Percentiles rank a stretch among this genome's conserved stretches.
Conservation (phyloP, 1,284 basidiomycete species). For the Cryptococcus sp. region DNA sequence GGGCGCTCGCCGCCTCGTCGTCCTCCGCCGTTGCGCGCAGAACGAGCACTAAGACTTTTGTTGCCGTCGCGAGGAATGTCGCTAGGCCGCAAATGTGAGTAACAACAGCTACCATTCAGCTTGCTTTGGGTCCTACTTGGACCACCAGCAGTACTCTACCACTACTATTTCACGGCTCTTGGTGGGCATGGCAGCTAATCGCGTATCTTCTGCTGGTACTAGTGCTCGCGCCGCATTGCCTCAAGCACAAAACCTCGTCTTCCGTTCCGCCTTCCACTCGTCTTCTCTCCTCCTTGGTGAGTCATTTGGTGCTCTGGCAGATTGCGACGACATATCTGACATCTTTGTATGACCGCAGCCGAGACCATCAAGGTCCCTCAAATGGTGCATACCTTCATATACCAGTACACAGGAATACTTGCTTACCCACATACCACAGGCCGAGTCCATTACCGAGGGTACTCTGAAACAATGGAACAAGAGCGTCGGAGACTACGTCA, state of each 20-base stretch:
- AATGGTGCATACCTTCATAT: conserved; percentile 61
- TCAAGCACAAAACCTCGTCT: conserved; percentile 15
- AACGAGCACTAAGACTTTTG: conserved; percentile 9
- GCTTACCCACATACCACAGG: conserved; percentile 48
- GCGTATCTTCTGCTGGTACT: not conserved
- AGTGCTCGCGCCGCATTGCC: conserved; percentile 13
- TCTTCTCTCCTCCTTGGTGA: conserved; percentile 42
- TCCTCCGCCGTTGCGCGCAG: conserved; percentile 17
- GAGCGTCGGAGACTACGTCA: conserved; percentile 87
- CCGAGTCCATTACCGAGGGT: conserved; percentile 97
- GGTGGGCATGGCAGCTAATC: not conserved
- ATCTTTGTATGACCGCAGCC: conserved; percentile 17
- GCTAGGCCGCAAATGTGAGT: conserved; percentile 20
- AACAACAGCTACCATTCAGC: not conserved
- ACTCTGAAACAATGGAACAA: conserved; percentile 96
- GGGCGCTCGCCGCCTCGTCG: conserved; percentile 30
- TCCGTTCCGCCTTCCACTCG: conserved; percentile 35
- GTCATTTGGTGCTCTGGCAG: conserved; percentile 7
- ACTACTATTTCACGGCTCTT: not conserved
- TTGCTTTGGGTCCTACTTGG: conserved; percentile 1
- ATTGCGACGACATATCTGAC: conserved; percentile 1
- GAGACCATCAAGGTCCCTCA: conserved; percentile 95
- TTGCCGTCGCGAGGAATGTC: conserved; percentile 18
- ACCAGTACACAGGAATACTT: not conserved
- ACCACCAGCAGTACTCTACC: not conserved